phyloP scores from a whole-genome alignment of 257 asterid genomes.

The Nicotiana tomentosiformis region DNA sequence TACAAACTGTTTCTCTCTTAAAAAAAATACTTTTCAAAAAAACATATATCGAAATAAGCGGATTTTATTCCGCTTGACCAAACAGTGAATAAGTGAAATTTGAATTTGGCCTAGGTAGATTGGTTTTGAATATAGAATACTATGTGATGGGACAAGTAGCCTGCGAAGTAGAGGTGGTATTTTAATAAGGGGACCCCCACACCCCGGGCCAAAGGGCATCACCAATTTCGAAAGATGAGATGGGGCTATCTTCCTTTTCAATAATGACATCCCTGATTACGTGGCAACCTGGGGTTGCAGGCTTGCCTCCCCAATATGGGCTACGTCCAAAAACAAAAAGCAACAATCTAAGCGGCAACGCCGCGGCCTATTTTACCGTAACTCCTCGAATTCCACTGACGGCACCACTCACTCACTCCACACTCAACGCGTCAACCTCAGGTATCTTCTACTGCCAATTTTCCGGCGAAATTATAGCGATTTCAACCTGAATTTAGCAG shows the following conservation, averaged over 20 bases:
- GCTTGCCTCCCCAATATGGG: conserved; percentile 19
- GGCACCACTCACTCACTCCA: conserved; percentile 14
- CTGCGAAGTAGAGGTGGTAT: neutral
- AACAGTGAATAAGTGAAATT: too few species aligned
- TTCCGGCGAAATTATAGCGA: conserved; percentile 19
- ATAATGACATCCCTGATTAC: conserved; percentile 21
- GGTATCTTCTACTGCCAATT: neutral
- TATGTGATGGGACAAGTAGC: neutral
- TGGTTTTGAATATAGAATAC: neutral
- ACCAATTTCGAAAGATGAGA: neutral
- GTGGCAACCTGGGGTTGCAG: conserved; percentile 68
- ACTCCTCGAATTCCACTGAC: conserved; percentile 20
- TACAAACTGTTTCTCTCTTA: too few species aligned
- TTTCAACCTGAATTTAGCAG: conserved; percentile 29
- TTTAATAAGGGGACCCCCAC: neutral
- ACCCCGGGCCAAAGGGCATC: neutral
- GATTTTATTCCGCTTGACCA: too few species aligned
- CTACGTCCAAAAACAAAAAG: conserved; percentile 4
- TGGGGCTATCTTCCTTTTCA: conserved; percentile 17
- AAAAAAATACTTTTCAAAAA: too few species aligned
- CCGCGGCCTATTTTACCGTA: conserved; percentile 43
- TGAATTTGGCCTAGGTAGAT: neutral
- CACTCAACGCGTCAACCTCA: neutral
- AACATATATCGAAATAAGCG: too few species aligned
- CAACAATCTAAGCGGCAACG: conserved; percentile 43